Conservation (phyloP, 495 filamentous ascomycete species). For the Xylaria venustula region DNA sequence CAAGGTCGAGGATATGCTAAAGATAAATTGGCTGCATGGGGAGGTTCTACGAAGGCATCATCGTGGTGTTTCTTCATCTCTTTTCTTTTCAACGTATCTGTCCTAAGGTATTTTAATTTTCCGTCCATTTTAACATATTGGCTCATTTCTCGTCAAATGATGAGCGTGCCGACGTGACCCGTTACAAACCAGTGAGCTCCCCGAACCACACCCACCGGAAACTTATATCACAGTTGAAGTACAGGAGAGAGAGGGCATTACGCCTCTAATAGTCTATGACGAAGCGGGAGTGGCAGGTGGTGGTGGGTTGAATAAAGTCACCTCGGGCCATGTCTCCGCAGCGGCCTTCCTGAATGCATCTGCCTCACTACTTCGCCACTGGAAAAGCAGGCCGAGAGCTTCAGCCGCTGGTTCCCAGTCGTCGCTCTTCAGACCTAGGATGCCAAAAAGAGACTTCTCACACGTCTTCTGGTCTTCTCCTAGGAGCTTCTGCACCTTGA, state of each 20-base stretch:
- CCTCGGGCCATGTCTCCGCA: slow-evolving; percentile 69
- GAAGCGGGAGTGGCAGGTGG: neutral
- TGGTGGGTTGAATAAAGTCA: slow-evolving; percentile 50
- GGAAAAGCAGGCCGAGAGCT: slow-evolving; percentile 57
- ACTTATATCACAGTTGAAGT: neutral
- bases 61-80: neutral
- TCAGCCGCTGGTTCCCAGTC: slow-evolving; percentile 60
- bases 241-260: neutral
- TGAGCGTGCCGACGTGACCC: neutral
- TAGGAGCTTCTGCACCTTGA: slow-evolving; percentile 60
- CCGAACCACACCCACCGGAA: neutral
- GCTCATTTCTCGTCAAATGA: neutral
- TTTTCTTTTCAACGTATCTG: neutral
- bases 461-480: slow-evolving; percentile 54
- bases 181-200: neutral
- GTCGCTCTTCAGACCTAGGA: slow-evolving; percentile 54
- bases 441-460: slow-evolving; percentile 59
- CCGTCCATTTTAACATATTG: neutral
- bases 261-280: neutral
- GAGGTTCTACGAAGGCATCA: neutral
- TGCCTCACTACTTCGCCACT: slow-evolving; percentile 57
- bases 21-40: too few relatives aligned
- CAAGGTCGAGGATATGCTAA: too few relatives aligned
- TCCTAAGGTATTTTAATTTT: neutral
- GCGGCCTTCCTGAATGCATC: slow-evolving; percentile 63